Conservation (phyloP, 208 protist species). For the Borovskyia barvae region DNA sequence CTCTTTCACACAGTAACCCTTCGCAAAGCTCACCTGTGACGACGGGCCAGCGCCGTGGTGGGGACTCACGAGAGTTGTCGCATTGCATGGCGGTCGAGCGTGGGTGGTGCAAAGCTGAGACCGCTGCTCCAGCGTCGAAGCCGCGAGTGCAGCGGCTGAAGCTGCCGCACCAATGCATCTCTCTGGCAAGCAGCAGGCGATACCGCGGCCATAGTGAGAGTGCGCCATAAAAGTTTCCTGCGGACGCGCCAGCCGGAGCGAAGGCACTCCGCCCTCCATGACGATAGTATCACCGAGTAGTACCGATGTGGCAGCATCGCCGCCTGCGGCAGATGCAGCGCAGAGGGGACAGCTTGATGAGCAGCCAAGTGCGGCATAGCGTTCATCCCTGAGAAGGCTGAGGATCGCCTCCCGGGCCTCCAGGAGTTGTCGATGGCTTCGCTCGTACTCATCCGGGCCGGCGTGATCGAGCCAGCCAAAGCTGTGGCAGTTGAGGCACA, state of each 20-base stretch:
- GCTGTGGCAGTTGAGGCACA: slow-evolving; percentile 65
- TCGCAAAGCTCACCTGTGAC: too few species aligned
- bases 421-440: slow-evolving; percentile 30
- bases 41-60: neutral
- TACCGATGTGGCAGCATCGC: slow-evolving; percentile 30
- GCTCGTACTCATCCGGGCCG: slow-evolving; percentile 50
- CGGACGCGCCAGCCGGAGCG: slow-evolving; percentile 30
- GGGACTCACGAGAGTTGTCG: too few species aligned
- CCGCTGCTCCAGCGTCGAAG: neutral
- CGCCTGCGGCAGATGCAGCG: slow-evolving; percentile 3
- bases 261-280: slow-evolving; percentile 63
- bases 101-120: too few species aligned
- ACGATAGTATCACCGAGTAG: slow-evolving; percentile 57
- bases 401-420: slow-evolving; percentile 25
- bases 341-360: slow-evolving; percentile 17
- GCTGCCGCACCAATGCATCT: slow-evolving; percentile 2
- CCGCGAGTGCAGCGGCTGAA: neutral
- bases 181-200: slow-evolving; percentile 48
- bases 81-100: too few species aligned
- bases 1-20: neutral
- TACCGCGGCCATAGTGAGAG: slow-evolving; percentile 60
- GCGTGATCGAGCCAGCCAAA: slow-evolving; percentile 58
- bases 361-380: slow-evolving; percentile 29
- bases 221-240: slow-evolving; percentile 39
- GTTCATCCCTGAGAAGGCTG: slow-evolving; percentile 26